Evolutionary conservation across 1,139 yeast species (phyloP).

Genomic region (Blastobotrys proliferans): DNA sequence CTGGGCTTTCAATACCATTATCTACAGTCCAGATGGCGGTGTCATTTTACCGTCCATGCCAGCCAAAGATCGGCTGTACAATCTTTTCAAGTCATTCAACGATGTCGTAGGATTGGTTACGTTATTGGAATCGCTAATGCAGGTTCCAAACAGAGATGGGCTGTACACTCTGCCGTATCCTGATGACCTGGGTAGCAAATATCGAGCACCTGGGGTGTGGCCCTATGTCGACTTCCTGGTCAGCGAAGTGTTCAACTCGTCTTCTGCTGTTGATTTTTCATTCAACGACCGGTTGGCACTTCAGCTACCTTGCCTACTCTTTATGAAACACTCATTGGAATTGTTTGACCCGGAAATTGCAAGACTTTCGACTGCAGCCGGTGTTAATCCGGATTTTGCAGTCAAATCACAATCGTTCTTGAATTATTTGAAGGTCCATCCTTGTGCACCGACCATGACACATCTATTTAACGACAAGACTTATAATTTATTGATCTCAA

Average conservation of each 20-base stretch:
- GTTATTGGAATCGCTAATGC: conserved; percentile 44
- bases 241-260: conserved; percentile 57
- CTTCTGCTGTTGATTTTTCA: conserved; percentile 33
- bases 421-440: conserved; percentile 51
- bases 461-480: conserved; percentile 58
- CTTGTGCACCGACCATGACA: conserved; percentile 62
- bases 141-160: conserved; percentile 29
- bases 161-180: conserved; percentile 53
- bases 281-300: conserved; percentile 43
- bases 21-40: conserved; percentile 28
- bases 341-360: conserved; percentile 64
- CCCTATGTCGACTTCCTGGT: conserved; percentile 74
- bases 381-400: conserved; percentile 48
- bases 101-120: conserved; percentile 58
- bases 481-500: conserved; percentile 51
- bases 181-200: conserved; percentile 54
- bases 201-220: conserved; percentile 68
- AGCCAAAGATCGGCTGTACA: conserved; percentile 30
- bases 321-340: conserved; percentile 50
- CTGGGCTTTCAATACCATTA: conserved; percentile 55
- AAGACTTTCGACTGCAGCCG: conserved; percentile 43
- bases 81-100: conserved; percentile 28
- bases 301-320: conserved; percentile 50
- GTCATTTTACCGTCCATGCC: conserved; percentile 24
- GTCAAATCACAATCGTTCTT: conserved; percentile 41